These are phyloP conservation scores for Lolium perenne DNA, from an alignment of 176 grass and related monocot genomes.

Conservation along the genomic window DNA sequence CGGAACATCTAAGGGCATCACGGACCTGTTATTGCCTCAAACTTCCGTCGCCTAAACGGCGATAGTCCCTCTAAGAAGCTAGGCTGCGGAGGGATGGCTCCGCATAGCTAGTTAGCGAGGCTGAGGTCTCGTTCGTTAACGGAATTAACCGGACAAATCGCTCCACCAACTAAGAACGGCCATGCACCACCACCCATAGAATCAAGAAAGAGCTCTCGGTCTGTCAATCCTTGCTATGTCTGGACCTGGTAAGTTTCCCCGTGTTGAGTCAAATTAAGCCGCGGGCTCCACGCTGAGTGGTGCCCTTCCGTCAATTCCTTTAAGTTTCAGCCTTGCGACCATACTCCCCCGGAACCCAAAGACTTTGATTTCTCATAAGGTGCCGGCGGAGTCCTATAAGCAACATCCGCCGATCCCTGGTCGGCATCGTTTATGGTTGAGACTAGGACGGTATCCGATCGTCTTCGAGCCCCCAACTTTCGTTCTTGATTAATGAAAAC, in stretches of 20 bases:
- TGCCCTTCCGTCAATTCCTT: conserved; percentile 17
- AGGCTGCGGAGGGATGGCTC: conserved; percentile 31
- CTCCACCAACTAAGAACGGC: not conserved
- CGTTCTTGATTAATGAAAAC: conserved; percentile 82
- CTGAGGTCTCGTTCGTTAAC: conserved; percentile 74
- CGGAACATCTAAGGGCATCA: conserved; percentile 89
- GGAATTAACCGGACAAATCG: conserved; percentile 67
- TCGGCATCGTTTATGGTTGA: conserved; percentile 71
- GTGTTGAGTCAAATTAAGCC: not conserved
- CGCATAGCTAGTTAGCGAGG: conserved; percentile 2
- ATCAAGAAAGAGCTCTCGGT: conserved; percentile 64
- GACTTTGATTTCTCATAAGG: conserved; percentile 92
- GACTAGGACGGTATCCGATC: conserved; percentile 74
- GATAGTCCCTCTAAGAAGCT: conserved; percentile 97
- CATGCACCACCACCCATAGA: conserved; percentile 50
- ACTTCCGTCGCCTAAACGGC: conserved; percentile 67
- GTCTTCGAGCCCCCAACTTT: conserved; percentile 76
- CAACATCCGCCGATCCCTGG: conserved; percentile 66
- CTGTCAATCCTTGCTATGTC: conserved; percentile 76
- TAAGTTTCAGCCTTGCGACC: conserved; percentile 62
- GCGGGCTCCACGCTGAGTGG: conserved; percentile 41
- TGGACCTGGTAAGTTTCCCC: conserved; percentile 57
- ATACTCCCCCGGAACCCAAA: conserved; percentile 75
- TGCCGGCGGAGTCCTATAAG: conserved; percentile 73
- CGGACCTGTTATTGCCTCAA: conserved; percentile 77